A percentile compares a stretch with the other conserved stretches of the same genome.
Conservation (phyloP, 140 eudicot species). For the Cichorium intybus region DNA sequence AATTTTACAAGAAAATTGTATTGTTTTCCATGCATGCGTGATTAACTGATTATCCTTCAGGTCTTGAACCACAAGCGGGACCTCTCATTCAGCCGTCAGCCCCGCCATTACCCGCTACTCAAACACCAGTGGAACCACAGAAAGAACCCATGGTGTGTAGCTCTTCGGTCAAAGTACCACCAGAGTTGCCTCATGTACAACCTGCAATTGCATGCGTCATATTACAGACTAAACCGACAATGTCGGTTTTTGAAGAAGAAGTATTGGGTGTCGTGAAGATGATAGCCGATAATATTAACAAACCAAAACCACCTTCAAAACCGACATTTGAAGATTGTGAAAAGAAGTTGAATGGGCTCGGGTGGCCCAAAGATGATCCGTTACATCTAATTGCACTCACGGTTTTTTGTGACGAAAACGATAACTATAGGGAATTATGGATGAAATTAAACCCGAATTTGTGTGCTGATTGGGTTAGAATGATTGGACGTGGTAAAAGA, state of each 20-base stretch:
- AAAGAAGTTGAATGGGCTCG: not conserved
- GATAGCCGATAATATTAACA: not conserved
- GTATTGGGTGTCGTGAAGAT: not conserved
- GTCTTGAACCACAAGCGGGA: too few species aligned
- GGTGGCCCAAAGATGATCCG: not conserved
- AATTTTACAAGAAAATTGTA: too few species aligned
- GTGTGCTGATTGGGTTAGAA: not conserved
- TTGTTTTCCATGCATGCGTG: too few species aligned
- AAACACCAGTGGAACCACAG: too few species aligned
- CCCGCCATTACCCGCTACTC: not conserved
- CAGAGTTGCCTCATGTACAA: not conserved
- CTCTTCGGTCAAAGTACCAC: slow-evolving; percentile 1
- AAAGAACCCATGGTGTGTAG: slow-evolving; percentile 23
- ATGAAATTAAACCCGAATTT: not conserved
- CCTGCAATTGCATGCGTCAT: not conserved
- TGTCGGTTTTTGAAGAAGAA: not conserved
- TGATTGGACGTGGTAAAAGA: not conserved
- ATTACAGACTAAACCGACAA: too few species aligned
- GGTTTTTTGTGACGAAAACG: not conserved
- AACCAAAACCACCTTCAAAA: not conserved
- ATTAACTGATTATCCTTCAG: too few species aligned
- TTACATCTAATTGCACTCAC: not conserved
- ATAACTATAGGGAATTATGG: not conserved
- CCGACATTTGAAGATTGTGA: not conserved
- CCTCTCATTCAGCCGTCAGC: not conserved